These are phyloP conservation scores for Cryptosporidium xiaoi DNA, from an alignment of 169 alveolate species.

Conservation along the genomic window DNA sequence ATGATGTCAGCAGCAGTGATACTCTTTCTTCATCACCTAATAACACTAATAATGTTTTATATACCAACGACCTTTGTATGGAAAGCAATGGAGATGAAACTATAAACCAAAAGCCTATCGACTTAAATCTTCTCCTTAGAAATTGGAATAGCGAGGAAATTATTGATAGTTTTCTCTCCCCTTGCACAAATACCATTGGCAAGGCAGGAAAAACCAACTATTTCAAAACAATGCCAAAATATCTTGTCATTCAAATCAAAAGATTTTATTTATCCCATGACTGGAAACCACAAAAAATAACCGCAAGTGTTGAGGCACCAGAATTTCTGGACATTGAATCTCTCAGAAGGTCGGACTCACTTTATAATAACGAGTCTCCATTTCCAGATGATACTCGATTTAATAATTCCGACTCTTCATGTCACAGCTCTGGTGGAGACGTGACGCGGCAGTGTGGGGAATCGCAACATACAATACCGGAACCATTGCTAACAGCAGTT, in stretches of 20 bases:
- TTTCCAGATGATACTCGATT: constrained; percentile 26
- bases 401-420: neutral
- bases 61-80: neutral
- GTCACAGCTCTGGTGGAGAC: no score
- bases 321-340: constrained; percentile 77
- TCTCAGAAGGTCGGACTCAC: constrained; percentile 76
- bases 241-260: constrained; percentile 77
- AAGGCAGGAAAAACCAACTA: constrained; percentile 29
- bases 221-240: constrained; percentile 73
- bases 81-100: neutral
- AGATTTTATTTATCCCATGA: constrained; percentile 80
- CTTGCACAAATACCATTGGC: constrained; percentile 16
- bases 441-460: neutral
- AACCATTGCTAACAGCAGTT: constrained; percentile 4
- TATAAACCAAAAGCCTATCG: neutral
- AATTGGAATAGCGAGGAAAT: constrained; percentile 39
- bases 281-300: constrained; percentile 79
- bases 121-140: neutral
- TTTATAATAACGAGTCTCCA: constrained; percentile 75
- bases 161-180: constrained; percentile 44
- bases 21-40: neutral
- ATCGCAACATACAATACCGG: neutral
- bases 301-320: constrained; percentile 77
- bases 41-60: neutral
- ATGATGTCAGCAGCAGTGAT: neutral